phyloP scores from a whole-genome alignment of 176 grass and related monocot species.

The Juncus effusus region DNA sequence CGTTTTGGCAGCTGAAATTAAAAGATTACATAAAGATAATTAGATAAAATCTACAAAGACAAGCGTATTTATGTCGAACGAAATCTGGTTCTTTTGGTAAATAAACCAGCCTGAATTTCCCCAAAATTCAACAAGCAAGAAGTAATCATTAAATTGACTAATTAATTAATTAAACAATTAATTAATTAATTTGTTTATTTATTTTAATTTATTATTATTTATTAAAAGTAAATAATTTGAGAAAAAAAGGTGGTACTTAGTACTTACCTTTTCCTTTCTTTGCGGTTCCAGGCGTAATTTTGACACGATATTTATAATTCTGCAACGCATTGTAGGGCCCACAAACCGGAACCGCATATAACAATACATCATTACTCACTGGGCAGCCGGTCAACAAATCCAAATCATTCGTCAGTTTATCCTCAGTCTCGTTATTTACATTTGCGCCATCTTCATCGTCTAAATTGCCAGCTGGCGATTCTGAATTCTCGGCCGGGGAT shows the following conservation, averaged over 20 bases:
- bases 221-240: background rate
- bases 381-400: slow-evolving; percentile 90
- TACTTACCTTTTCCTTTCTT: slow-evolving; percentile 91
- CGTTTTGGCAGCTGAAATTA: slow-evolving; percentile 82
- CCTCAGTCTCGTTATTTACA: slow-evolving; percentile 55
- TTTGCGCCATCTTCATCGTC: slow-evolving; percentile 42
- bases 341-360: slow-evolving; percentile 87
- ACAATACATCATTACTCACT: slow-evolving; percentile 73
- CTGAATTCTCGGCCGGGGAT: slow-evolving; percentile 37
- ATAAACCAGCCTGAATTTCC: too few species aligned
- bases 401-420: slow-evolving; percentile 80
- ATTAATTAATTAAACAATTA: too few species aligned
- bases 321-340: slow-evolving; percentile 88
- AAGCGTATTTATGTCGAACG: too few species aligned
- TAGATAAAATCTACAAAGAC: background rate
- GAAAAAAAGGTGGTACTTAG: slow-evolving; percentile 16
- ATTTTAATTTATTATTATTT: background rate
- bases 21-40: background rate
- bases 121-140: too few species aligned
- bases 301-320: slow-evolving; percentile 92
- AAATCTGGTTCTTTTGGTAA: too few species aligned
- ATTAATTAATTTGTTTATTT: too few species aligned
- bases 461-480: slow-evolving; percentile 33
- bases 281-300: slow-evolving; percentile 87
- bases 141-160: too few species aligned